Evolutionary conservation across 2,329 filamentous ascomycete genomes (phyloP), one percentile per base, ranked within the genome.

Genomic region (Hymenoscyphus salicellus): DNA sequence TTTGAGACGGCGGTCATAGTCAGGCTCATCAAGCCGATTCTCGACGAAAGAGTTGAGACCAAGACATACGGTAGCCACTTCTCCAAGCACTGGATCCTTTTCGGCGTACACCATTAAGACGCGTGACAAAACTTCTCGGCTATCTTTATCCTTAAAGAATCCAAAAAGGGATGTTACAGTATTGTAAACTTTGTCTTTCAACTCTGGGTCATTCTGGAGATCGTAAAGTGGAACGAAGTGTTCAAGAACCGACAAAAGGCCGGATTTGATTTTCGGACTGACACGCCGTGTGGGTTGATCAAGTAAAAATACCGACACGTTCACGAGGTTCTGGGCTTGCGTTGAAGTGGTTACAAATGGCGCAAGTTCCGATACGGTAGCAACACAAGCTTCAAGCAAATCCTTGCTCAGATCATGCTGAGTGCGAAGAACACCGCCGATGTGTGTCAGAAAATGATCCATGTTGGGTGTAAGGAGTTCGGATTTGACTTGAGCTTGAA

Each of bases 221-320:
- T 86, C 79, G 66, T 86, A 86, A 1, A 90, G 79, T 8, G 87
- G 86, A 55, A 97, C 83, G 69, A 97, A 96, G 66, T 89, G 86
- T 74, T 95, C 87, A 20, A 98, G 79, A 60, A 96, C 91, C 55
- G 88, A 83, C 43, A 99, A 80, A 38, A 99, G 83, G 23, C 89
- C 87, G 6, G 90, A 86, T 79, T 98, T 98, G 7, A 90, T 90
- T 71, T 87, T 91, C 0, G 92, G 91, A 68, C 85, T 93, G 38
- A 98, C 92, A 61, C 89, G 84, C 66, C 91, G 88, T 28, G 90
- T 86, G n/a, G 94, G 93, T 72, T 97, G 93, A 68, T 90, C 87
- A 36, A 98, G 84, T 41, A 97, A 82, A 75, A 90, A 94, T 10
- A 89, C 88, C 0, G 90, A 89, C 59, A 96, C 92, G 65, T 89